Evolutionary conservation across 2,329 filamentous ascomycete genomes (phyloP), one percentile per base, ranked within the genome.

Genomic region (Calonectria henricotiae): DNA sequence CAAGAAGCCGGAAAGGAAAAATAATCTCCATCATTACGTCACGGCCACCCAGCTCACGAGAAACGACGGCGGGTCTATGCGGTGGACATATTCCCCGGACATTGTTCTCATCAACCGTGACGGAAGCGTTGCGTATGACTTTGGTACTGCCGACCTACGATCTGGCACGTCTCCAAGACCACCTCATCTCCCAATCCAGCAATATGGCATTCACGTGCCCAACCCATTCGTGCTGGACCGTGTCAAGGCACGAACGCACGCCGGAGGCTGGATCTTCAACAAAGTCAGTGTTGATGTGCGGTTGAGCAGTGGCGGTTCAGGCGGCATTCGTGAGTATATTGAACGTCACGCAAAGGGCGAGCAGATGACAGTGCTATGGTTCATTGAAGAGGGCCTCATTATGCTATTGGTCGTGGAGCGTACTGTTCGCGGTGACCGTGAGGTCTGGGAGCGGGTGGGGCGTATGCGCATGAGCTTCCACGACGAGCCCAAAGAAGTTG

Each of bases 291-390:
- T 82, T 2, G 80, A 82, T 49, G 77, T 81, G 17, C 73, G 76
- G 2, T 74, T 82, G 51, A 82, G 80, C 61, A 74, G 35, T 13
- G 35, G 78, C 8, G 79, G 76, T 0, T 74, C 67, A 4, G 71
- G 54, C 0, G 71, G 73, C 43, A 81, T 82, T 44, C 76, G 81
- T 0, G 79, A 80, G 27, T 82, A 82, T 44, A 75, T 82, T 20
- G 79, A 80, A 63, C 74, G 75, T 0, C 80, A 82, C 58, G 80
- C 79, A 11, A 76, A 77, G 4, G 80, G 79, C 7, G 79, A 82
- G 71, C 80, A 81, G 63, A 82, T 82, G 79, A 81, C 80, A 20
- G 74, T 82, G 9, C 65, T 82, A 32, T 82, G 80, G 80, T 82
- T 82, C 55, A 76, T 81, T 20, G 80, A 82, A 37, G 80, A 82